These are phyloP conservation scores for Colletotrichum aenigma DNA, from an alignment of 2,329 filamentous ascomycete species.

Conservation along the genomic window DNA sequence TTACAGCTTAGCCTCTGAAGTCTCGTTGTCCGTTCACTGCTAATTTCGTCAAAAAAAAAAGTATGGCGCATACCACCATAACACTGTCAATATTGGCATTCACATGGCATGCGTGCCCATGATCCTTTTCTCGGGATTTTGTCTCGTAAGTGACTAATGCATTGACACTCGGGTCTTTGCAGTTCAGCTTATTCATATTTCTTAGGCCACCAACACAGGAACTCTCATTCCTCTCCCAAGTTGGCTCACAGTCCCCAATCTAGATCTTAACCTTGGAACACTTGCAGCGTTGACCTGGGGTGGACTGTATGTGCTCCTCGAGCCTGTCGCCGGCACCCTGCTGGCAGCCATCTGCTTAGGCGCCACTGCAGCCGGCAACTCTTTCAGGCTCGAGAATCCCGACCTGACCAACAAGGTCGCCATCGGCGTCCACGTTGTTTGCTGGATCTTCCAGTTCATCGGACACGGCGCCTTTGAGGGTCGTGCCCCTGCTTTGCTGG, in stretches of 20 bases:
- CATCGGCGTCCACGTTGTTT: constrained; percentile 70
- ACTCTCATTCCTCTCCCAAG: constrained; percentile 67
- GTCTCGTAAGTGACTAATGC: constrained; percentile 63
- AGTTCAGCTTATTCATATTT: constrained; percentile 14
- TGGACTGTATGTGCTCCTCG: constrained; percentile 85
- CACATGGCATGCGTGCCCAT: constrained; percentile 81
- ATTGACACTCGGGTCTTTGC: neutral
- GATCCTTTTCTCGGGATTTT: constrained; percentile 73
- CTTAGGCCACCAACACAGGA: constrained; percentile 65
- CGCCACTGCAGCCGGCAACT: constrained; percentile 76
- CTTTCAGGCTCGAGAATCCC: constrained; percentile 66
- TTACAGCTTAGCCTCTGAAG: neutral
- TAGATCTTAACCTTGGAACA: constrained; percentile 69
- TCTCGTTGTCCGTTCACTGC: neutral
- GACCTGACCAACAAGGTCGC: constrained; percentile 59
- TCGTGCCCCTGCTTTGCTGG: constrained; percentile 84
- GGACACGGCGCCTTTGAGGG: constrained; percentile 91
- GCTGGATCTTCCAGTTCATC: constrained; percentile 89
- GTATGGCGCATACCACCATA: constrained; percentile 87
- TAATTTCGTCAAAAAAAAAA: constrained; percentile 37
- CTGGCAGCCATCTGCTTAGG: constrained; percentile 78
- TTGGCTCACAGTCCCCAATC: constrained; percentile 71
- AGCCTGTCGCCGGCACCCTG: constrained; percentile 86
- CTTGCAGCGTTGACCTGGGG: constrained; percentile 72
- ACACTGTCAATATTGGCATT: constrained; percentile 77